These are phyloP conservation scores for Candida montana DNA, from an alignment of 805 yeast genomes.

Conservation along the genomic window DNA sequence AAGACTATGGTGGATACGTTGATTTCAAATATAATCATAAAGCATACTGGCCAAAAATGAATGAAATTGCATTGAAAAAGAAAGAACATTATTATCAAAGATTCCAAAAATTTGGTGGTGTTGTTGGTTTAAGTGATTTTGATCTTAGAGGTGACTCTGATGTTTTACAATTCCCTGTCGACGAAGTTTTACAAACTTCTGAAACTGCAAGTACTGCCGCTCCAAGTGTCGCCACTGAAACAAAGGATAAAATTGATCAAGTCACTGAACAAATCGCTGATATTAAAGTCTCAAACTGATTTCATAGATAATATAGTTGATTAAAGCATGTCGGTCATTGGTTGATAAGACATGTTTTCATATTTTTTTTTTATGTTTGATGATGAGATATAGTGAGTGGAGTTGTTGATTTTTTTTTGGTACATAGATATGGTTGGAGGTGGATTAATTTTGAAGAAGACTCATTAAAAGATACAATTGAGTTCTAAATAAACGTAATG, in stretches of 20 bases:
- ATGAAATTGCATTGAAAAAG: conserved; percentile 52
- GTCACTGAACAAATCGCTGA: conserved; percentile 3
- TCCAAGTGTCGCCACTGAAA: not conserved
- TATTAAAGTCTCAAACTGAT: conserved; percentile 6
- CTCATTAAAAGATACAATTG: too few relatives aligned
- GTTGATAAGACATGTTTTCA: too few relatives aligned
- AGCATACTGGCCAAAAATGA: conserved; percentile 71
- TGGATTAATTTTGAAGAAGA: too few relatives aligned
- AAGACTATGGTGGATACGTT: conserved; percentile 77
- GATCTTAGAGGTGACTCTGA: conserved; percentile 54
- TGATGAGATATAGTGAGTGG: too few relatives aligned
- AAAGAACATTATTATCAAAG: conserved; percentile 60
- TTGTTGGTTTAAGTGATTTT: conserved; percentile 75
- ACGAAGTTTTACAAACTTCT: not conserved
- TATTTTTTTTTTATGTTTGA: too few relatives aligned
- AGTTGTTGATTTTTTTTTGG: too few relatives aligned
- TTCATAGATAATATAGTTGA: too few relatives aligned
- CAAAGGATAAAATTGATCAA: conserved; percentile 1
- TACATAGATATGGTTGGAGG: too few relatives aligned
- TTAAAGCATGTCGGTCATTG: too few relatives aligned
- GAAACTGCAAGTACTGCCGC: not conserved
- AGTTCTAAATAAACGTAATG: too few relatives aligned
- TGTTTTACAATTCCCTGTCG: conserved; percentile 17
- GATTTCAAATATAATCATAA: conserved; percentile 81
- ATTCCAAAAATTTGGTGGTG: conserved; percentile 63